A percentile compares a stretch with the other conserved stretches of the same genome.
Conservation (phyloP, 2,329 filamentous ascomycete genomes). For the Alternaria infectoria region DNA sequence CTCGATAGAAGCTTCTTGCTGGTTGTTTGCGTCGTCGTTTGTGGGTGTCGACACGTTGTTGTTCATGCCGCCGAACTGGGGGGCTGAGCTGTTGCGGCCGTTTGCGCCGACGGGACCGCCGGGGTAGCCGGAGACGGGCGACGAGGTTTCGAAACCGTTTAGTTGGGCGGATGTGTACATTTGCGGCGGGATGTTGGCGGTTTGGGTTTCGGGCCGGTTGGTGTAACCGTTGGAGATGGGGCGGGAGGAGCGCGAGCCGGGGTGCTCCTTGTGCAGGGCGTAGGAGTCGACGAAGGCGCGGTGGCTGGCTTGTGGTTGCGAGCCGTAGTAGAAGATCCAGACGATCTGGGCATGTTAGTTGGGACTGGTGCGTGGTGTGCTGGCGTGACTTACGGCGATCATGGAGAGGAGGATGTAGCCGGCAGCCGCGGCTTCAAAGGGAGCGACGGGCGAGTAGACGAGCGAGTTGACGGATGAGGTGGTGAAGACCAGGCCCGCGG, state of each 20-base stretch:
- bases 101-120: slow-evolving; percentile 61
- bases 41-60: slow-evolving; percentile 48
- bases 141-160: slow-evolving; percentile 95
- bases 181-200: slow-evolving; percentile 75
- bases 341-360: slow-evolving; percentile 69
- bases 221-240: slow-evolving; percentile 77
- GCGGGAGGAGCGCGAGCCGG: slow-evolving; percentile 67
- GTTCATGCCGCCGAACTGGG: slow-evolving; percentile 51
- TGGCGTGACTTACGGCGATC: slow-evolving; percentile 72
- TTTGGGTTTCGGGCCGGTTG: slow-evolving; percentile 81
- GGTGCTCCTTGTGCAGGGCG: slow-evolving; percentile 84
- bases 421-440: slow-evolving; percentile 85
- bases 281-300: slow-evolving; percentile 96
- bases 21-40: slow-evolving; percentile 55
- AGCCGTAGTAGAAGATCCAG: slow-evolving; percentile 99
- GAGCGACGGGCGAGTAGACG: slow-evolving; percentile 75
- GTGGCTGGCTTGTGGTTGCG: slow-evolving; percentile 82
- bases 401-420: slow-evolving; percentile 95
- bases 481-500: slow-evolving; percentile 81
- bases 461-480: slow-evolving; percentile 86
- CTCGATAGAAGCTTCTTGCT: slow-evolving; percentile 73
- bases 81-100: slow-evolving; percentile 65
- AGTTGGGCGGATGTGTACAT: slow-evolving; percentile 98
- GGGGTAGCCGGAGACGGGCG: slow-evolving; percentile 74
- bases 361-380: background rate